These are phyloP conservation scores for Bondarzewia mesenterica DNA, from an alignment of 1,284 basidiomycete genomes.

Conservation along the genomic window DNA sequence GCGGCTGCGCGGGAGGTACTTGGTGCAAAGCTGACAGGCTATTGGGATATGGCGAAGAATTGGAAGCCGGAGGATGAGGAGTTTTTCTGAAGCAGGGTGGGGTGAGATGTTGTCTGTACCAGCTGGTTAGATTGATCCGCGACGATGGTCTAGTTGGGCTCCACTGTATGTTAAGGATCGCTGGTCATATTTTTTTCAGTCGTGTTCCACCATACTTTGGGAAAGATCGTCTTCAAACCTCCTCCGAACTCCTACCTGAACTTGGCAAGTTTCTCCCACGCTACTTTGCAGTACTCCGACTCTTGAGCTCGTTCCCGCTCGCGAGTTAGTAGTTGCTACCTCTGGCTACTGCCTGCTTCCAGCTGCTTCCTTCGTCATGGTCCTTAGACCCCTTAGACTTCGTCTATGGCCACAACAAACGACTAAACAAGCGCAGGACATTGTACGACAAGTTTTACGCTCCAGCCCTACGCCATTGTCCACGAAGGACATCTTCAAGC, in stretches of 20 bases:
- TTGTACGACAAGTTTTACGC: slow-evolving; percentile 16
- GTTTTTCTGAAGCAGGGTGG: background rate
- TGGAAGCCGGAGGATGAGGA: slow-evolving; percentile 69
- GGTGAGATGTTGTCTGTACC: background rate
- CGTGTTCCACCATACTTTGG: too few species aligned
- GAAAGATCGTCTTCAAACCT: too few species aligned
- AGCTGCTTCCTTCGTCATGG: background rate
- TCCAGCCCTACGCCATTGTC: slow-evolving; percentile 14
- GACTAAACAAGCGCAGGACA: slow-evolving; percentile 13
- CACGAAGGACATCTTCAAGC: slow-evolving; percentile 32
- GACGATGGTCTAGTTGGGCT: too few species aligned
- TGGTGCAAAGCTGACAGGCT: slow-evolving; percentile 75
- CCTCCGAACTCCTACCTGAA: too few species aligned
- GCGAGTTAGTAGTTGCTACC: too few species aligned
- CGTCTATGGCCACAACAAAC: slow-evolving; percentile 8
- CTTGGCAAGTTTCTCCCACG: background rate
- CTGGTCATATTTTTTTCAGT: too few species aligned
- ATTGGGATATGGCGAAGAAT: slow-evolving; percentile 94
- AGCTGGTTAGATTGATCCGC: background rate
- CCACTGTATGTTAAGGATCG: too few species aligned
- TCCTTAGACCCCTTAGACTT: background rate
- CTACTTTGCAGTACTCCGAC: background rate
- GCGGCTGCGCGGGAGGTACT: slow-evolving; percentile 77
- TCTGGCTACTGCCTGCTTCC: background rate
- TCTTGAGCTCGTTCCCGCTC: too few species aligned